Conservation (phyloP, 2,329 filamentous ascomycete genomes). For the Thyridium curvatum region DNA sequence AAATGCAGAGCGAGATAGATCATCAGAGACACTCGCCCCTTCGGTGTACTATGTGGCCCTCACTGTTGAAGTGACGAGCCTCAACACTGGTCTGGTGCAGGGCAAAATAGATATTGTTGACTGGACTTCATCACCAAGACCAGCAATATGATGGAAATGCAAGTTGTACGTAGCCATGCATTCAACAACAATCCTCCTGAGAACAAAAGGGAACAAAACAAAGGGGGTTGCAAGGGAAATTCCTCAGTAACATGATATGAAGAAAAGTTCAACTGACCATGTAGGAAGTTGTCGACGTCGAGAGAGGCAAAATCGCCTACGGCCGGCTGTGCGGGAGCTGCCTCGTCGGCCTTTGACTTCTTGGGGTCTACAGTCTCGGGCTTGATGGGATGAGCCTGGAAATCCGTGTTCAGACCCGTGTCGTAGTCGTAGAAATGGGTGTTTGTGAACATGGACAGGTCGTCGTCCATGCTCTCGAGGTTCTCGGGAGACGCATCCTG, state of each 20-base stretch:
- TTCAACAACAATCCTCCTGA: conserved; percentile 3
- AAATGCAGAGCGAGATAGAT: no score
- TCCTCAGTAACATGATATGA: conserved; percentile 1
- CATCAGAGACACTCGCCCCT: conserved; percentile 11
- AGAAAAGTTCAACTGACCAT: conserved; percentile 32
- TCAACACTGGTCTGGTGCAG: no score
- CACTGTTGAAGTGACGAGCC: no score
- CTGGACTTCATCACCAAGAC: no score
- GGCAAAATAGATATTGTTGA: no score
- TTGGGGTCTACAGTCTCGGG: conserved; percentile 22
- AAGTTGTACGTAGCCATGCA: conserved; percentile 2
- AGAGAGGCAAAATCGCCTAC: conserved; percentile 35
- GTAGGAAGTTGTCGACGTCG: conserved; percentile 44
- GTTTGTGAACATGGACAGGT: conserved; percentile 76
- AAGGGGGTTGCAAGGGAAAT: conserved; percentile 1
- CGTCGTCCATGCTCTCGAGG: conserved; percentile 58
- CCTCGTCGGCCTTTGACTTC: conserved; percentile 24
- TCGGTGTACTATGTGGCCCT: no score
- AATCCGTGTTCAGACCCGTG: conserved; percentile 52
- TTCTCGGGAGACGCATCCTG: conserved; percentile 53
- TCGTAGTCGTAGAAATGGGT: conserved; percentile 79
- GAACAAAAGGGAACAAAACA: conserved; percentile 6
- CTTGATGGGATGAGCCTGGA: conserved; percentile 44
- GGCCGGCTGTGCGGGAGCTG: conserved; percentile 28
- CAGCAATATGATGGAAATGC: conserved; percentile 4